A percentile compares a stretch with the other conserved stretches of the same genome.
Conservation (phyloP, 148 eudicot species). For the Polygonum aviculare region DNA sequence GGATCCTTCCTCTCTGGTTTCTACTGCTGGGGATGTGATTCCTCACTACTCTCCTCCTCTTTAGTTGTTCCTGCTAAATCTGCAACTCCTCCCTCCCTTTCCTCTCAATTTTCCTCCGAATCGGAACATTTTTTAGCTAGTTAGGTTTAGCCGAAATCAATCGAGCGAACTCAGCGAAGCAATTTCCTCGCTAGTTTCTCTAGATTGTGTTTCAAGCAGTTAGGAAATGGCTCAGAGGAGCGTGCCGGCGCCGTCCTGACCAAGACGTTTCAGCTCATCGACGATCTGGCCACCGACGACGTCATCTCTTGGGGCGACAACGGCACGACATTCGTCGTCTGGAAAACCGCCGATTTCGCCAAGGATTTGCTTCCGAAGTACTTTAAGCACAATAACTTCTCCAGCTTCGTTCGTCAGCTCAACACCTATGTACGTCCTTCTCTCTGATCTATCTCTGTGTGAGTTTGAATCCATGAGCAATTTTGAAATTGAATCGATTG, state of each 20-base stretch:
- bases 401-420: no score
- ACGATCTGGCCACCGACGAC: conserved; percentile 59
- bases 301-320: conserved; percentile 76
- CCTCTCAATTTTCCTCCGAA: background rate
- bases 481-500: no score
- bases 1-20: conserved; percentile 64
- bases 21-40: conserved; percentile 97
- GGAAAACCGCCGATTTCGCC: conserved; percentile 94
- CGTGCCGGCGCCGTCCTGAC: conserved; percentile 83
- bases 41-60: conserved; percentile 82
- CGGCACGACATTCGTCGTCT: conserved; percentile 71
- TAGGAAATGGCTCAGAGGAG: conserved; percentile 53
- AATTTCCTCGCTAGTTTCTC: background rate
- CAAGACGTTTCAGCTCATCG: conserved; percentile 83
- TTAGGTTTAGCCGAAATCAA: background rate
- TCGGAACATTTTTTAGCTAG: background rate
- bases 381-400: no score
- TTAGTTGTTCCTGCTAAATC: conserved; percentile 35
- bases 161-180: background rate
- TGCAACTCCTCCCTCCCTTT: background rate
- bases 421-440: no score
- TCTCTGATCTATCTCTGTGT: no score
- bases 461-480: no score
- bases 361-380: no score
- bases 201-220: background rate